Evolutionary conservation across 768 basidiomycete genomes (phyloP), one percentile per base, ranked within the genome.

Genomic region (Kockovaella imperatae): DNA sequence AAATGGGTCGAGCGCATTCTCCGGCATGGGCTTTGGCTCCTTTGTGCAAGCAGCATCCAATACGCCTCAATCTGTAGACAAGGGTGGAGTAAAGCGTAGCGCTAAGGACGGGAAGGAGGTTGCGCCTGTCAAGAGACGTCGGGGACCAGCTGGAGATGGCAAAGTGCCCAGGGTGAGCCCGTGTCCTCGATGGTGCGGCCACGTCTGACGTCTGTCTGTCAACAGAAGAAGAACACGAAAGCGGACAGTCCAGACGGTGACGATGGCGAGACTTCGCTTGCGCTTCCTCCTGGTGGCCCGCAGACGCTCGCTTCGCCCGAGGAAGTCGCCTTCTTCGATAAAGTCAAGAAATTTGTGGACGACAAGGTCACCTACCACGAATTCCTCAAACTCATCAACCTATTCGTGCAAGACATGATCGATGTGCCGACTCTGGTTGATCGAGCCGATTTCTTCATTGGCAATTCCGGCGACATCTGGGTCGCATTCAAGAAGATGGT

Each of bases 311-410:
- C 64, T 13, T 63, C 63, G 5, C 64, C 69, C 2, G 85, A 87
- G 52, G 89, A 95, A 63, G 78, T 90, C 26, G 75, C 84, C 11
- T 97, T 97, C 77, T 97, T 97, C 65, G 95, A 97, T 64, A 81
- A 86, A 34, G 86, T 89, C 62, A 77, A 76, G 62, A 76, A 75
- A 53, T 63, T 63, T 54, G 68, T 76, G 59, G 75, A 77, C 55
- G 74, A 77, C 61, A 73, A 73, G 39, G 66, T 67, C 17, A 66
- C 67, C 17, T 76, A 76, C 54, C 54, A 93, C 60, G 93, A 97
- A 58, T 97, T 97, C 71, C 75, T 97, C 62, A 96, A 93, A 74
- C 76, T 97, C 23, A 77, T 97, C 43, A 84, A 82, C 66, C 77
- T 97, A 41, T 99, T 86, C 72, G 83, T 87, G 14, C 85, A 83